Percentiles rank a stretch among this genome's conserved stretches.
Evolutionary conservation across 768 basidiomycete genomes (phyloP).

Genomic region (Auricularia heimuer): DNA sequence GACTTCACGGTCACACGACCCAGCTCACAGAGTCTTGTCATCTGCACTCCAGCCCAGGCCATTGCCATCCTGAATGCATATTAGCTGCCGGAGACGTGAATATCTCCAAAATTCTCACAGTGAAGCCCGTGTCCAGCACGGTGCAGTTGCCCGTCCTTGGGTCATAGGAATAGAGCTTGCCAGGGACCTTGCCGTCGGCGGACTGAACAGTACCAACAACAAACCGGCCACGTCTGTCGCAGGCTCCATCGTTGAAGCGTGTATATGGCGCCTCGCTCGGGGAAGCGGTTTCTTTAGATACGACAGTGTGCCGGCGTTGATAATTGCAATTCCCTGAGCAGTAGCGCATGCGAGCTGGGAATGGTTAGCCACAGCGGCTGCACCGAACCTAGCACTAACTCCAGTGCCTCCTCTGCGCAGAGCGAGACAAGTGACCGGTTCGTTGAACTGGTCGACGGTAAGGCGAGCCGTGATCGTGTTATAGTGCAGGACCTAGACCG

Average conservation of each 20-base stretch:
- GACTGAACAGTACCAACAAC: slow-evolving; percentile 55
- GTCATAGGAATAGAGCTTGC: slow-evolving; percentile 51
- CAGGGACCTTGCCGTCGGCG: slow-evolving; percentile 39
- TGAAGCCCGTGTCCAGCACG: slow-evolving; percentile 54
- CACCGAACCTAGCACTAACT: slow-evolving; percentile 18
- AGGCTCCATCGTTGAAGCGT: slow-evolving; percentile 64
- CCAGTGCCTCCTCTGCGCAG: slow-evolving; percentile 38
- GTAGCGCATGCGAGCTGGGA: slow-evolving; percentile 50
- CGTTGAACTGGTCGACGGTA: slow-evolving; percentile 39
- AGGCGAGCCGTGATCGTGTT: slow-evolving; percentile 32
- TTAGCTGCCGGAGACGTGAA: not conserved
- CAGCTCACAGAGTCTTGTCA: slow-evolving; percentile 45
- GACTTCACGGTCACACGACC: not conserved
- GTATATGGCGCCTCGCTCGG: slow-evolving; percentile 31
- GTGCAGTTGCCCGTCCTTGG: slow-evolving; percentile 36
- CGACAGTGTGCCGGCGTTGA: slow-evolving; percentile 34
- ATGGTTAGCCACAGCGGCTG: not conserved
- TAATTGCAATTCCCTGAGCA: slow-evolving; percentile 43
- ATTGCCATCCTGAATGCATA: slow-evolving; percentile 41
- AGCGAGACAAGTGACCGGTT: slow-evolving; percentile 48
- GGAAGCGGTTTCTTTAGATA: slow-evolving; percentile 47
- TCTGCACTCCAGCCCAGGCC: slow-evolving; percentile 57
- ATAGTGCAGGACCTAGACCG: slow-evolving; percentile 41
- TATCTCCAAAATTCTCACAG: slow-evolving; percentile 29
- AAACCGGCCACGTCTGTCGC: slow-evolving; percentile 53